Evolutionary conservation across 2,329 filamentous ascomycete genomes (phyloP), one percentile per base, ranked within the genome.

Genomic region (Coleophoma cylindrospora): DNA sequence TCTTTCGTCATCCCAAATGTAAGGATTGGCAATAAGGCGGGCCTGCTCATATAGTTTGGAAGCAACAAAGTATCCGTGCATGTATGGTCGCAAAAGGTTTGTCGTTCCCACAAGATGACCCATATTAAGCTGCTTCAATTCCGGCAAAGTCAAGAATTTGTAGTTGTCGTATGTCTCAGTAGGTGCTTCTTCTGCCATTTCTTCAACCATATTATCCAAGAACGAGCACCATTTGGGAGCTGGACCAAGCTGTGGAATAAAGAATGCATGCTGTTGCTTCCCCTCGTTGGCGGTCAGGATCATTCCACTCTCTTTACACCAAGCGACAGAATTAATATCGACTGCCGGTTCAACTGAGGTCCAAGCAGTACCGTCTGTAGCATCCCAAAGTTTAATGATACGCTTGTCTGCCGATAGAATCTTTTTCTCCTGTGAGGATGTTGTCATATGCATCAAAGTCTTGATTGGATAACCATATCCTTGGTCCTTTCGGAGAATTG

Each of bases 61-160:
- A 34, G 89, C 89, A 45, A 99, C 91, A 71, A 99, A 99, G 76
- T 94, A 97, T 60, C 94, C 95, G 67, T 99, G 94, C 95, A 99
- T 99, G 66, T 99, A 99, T 40, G 94, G 94, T 41, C 92, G 81
- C 38, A 99, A 74, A 17, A 97, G 74, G 63, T 89, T 94, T 27
- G 91, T 95, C 61, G 90, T 91, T 57, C 92, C 92, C 50, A 99
- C 80, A 44, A 99, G 76, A 66, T 97, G 92, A 48, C 89, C 86
- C 63, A 99, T 70, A 66, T 89, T 95, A 57, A 99, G 80, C 34
- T 86, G 82, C 61, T 88, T 87, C 48, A 99, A 77, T 67, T 99
- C 91, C 40, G 89, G 83, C 54, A 90, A 69, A 2, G 92, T 96
- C 64, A 99, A 76, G 80, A 99, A 99, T 71, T 97, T 99, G 81